Base-by-base conservation (phyloP, 805 yeast genomes). In the Candida sanyiensis region DNA sequence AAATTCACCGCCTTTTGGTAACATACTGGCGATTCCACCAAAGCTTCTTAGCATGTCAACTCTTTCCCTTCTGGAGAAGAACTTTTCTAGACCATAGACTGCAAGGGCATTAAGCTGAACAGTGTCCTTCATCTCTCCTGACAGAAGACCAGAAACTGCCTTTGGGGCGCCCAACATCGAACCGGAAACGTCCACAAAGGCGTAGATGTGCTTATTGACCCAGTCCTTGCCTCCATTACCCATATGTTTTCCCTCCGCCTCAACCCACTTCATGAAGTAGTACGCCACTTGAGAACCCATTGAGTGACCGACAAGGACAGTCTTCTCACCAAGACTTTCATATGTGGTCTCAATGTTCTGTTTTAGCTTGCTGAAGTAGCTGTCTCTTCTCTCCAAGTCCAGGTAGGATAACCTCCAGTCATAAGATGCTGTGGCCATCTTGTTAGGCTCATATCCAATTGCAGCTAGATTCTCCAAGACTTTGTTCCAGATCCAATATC, bases 401-500 rank as follows among this genome's bases (percentile, higher is more conserved):
- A 85, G 63, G 58, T 86, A 93, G 0, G 95, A 82, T 49, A 93
- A 70, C 56, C 98, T 75, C 98, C 98, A 93, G 59, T 93, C 98
- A 59, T 93, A 93, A 1, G 96, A 73, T 1, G 97, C 98, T 39
- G 89, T 80, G 22, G 72, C 56, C 97, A 93, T 88, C 52, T 74
- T 85, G 50, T 86, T 82, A 2, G 96, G 90, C 34, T 86, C 95
- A 61, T 93, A 93, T 0, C 97, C 96, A 44, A 93, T 75, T 1
- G 86, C 97, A 3, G 96, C 95, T 48, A 93, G 66, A 54, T 93
- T 93, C 60, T 90, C 96, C n/a, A 93, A 68, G 37, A 93, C 76
- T 58, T 93, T 93, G 58, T 86, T 87, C 98, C 98, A 93, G 52
- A 93, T 86, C 98, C 98, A 93, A 60, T 93, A 93, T 0, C 98